Evolutionary conservation across 192 early-diverging fungal species (phyloP).

Genomic region (Backusella tarrabulga): DNA sequence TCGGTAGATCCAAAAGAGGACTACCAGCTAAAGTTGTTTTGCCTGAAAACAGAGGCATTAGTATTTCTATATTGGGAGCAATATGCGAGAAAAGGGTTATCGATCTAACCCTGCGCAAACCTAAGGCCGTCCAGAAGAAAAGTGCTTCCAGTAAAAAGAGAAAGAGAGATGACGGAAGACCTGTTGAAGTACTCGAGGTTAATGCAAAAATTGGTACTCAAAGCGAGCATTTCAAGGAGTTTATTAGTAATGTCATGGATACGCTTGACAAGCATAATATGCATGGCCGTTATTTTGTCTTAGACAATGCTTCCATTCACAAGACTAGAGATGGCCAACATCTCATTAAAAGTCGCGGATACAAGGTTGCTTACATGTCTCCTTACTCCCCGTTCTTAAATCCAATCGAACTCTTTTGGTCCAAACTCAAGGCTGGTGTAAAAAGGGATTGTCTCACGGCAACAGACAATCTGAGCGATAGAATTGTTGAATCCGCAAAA

Average conservation of each 20-base stretch:
- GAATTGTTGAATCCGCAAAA: slow-evolving; percentile 7
- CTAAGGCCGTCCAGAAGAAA: slow-evolving; percentile 12
- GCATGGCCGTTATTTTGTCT: slow-evolving; percentile 10
- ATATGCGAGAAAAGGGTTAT: slow-evolving; percentile 9
- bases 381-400: slow-evolving; percentile 27
- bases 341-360: slow-evolving; percentile 2
- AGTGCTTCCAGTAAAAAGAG: not conserved
- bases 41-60: not conserved
- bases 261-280: not conserved
- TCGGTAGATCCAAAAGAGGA: slow-evolving; percentile 10
- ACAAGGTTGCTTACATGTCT: slow-evolving; percentile 13
- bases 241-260: slow-evolving; percentile 9
- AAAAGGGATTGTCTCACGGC: slow-evolving; percentile 11
- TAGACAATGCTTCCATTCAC: slow-evolving; percentile 25
- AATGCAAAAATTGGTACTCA: slow-evolving; percentile 5
- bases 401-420: slow-evolving; percentile 32
- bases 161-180: not conserved
- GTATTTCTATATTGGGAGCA: not conserved
- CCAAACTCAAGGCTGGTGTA: slow-evolving; percentile 22
- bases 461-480: slow-evolving; percentile 9
- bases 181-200: not conserved
- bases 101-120: slow-evolving; percentile 1
- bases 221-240: not conserved
- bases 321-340: not conserved
- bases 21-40: not conserved